Evolutionary conservation across 2,329 filamentous ascomycete genomes (phyloP).

Genomic region (Sphaerostilbella broomeana): DNA sequence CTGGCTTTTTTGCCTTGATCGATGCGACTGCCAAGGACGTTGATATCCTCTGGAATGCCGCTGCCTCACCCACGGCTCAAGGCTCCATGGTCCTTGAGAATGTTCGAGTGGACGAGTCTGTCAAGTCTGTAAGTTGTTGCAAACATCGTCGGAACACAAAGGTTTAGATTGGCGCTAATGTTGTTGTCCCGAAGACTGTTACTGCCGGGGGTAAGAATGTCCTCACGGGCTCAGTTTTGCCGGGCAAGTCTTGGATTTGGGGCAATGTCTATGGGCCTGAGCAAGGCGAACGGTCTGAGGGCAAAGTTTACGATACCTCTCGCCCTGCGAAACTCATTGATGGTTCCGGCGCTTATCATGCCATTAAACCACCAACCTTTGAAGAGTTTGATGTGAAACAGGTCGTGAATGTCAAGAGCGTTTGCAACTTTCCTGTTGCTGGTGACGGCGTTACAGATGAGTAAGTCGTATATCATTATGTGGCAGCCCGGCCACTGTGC

Average conservation of each 20-base stretch:
- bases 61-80: slow-evolving; percentile 20
- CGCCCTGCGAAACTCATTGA: slow-evolving; percentile 13
- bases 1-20: slow-evolving; percentile 23
- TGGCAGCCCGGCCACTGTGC: no score
- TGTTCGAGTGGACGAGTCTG: slow-evolving; percentile 20
- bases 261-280: slow-evolving; percentile 15
- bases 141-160: no score
- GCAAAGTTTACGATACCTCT: slow-evolving; percentile 14
- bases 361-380: slow-evolving; percentile 23
- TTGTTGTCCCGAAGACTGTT: no score
- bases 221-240: slow-evolving; percentile 14
- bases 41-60: slow-evolving; percentile 21
- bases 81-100: slow-evolving; percentile 26
- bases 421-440: slow-evolving; percentile 31
- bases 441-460: slow-evolving; percentile 36
- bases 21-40: slow-evolving; percentile 25
- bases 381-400: slow-evolving; percentile 32
- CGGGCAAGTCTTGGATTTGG: slow-evolving; percentile 15
- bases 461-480: slow-evolving; percentile 22
- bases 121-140: slow-evolving; percentile 18
- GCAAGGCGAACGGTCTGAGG: slow-evolving; percentile 12
- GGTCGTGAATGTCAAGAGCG: slow-evolving; percentile 41
- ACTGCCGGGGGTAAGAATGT: slow-evolving; percentile 28
- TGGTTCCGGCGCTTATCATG: slow-evolving; percentile 10
- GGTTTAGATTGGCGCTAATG: no score